These are phyloP conservation scores for Basipetospora chlamydospora DNA, from an alignment of 2,329 filamentous ascomycete species.

Conservation along the genomic window DNA sequence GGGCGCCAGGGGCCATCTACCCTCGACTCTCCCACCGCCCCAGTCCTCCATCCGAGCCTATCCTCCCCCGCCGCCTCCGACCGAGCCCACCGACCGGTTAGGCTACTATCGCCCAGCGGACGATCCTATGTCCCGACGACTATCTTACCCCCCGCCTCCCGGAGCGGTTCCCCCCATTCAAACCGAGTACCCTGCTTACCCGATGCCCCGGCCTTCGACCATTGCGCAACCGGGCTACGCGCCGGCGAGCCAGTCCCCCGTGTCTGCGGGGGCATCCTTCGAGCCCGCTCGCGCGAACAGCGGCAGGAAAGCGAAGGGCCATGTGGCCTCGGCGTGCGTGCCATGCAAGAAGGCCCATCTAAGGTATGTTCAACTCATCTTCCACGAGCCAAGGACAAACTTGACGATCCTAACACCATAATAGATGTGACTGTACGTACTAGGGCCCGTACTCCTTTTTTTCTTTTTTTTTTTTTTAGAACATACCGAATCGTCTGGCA, in stretches of 20 bases:
- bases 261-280: constrained; percentile 30
- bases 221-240: constrained; percentile 5
- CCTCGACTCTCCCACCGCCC: constrained; percentile 5
- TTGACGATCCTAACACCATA: neutral
- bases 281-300: constrained; percentile 45
- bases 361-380: constrained; percentile 27
- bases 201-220: neutral
- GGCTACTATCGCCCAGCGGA: constrained; percentile 25
- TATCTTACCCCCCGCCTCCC: constrained; percentile 11
- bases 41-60: constrained; percentile 13
- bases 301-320: constrained; percentile 60
- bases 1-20: constrained; percentile 4
- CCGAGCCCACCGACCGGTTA: constrained; percentile 23
- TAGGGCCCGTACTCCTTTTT: too few relatives aligned
- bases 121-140: constrained; percentile 17
- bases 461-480: too few relatives aligned
- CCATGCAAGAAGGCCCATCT: constrained; percentile 78
- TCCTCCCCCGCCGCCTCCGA: constrained; percentile 22
- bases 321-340: constrained; percentile 73
- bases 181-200: neutral
- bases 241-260: constrained; percentile 17
- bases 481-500: too few relatives aligned
- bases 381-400: neutral
- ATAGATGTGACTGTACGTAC: constrained; percentile 50
- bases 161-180: constrained; percentile 10